Evolutionary conservation across 345 rosid genomes (phyloP), one percentile per base, ranked within the genome.

Genomic region (Ceriops decandra): DNA sequence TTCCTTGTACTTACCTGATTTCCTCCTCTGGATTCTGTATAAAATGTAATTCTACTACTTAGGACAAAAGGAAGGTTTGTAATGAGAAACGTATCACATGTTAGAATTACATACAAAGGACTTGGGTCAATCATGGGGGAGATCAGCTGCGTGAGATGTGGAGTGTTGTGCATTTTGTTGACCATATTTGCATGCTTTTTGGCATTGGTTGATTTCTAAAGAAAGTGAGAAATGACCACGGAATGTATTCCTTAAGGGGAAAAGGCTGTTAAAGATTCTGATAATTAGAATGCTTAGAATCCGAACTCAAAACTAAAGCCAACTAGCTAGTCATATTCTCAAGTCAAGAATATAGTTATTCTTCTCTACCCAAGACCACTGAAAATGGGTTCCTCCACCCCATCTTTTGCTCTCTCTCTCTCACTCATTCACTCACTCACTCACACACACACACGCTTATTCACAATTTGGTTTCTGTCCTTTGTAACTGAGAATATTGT

Each of bases 221-320:
- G 70, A 74, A 85, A 84, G 82, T 73, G 74, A 84, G 92, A 90
- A 85, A 90, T 87, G 90, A 83, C 82, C 88, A 82, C 89, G 84
- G 90, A 85, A 87, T 83, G 86, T 81, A 87, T 88, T 86, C 90
- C 72, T 73, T 3, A 5, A 67, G 72, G 32, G 69, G 68, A 61
- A 67, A 66, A 79, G 67, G 33, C 53, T 56, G 49, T 9, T 67
- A 66, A 53, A 71, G 84, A 79, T 84, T 81, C 86, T 73, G 9
- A 42, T 61, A 87, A 83, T 79, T 80, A 61, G 61, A 87, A 82
- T 84, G 79, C 52, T 78, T 67, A 75, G 88, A 85, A 82, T 83
- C 88, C 61, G 49, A 84, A 76, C 79, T 76, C 77, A 73, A 82
- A 82, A 68, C 46, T 62, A 68, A 69, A 83, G 82, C 82, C 88